phyloP scores from a whole-genome alignment of 2,329 filamentous ascomycete genomes.

The Helotiales sp. region DNA sequence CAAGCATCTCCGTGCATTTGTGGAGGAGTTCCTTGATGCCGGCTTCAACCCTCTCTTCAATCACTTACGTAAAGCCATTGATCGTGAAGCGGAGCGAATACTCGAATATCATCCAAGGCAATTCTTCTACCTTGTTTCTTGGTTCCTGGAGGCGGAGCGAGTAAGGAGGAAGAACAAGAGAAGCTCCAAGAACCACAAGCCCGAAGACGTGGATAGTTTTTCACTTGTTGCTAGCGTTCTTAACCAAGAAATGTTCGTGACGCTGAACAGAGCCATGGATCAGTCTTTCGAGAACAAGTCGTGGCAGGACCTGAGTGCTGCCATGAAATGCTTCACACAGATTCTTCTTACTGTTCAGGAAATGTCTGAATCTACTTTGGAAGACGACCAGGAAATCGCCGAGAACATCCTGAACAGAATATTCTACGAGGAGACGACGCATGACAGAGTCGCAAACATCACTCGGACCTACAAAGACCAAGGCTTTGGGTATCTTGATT shows the following conservation, averaged over 20 bases:
- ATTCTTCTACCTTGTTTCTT: constrained; percentile 88
- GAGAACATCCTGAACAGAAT: constrained; percentile 95
- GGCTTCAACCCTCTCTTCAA: constrained; percentile 91
- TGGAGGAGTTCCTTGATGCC: constrained; percentile 91
- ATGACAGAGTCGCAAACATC: constrained; percentile 81
- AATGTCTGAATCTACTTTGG: constrained; percentile 79
- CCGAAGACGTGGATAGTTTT: constrained; percentile 70
- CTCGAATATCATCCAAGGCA: constrained; percentile 76
- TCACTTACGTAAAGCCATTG: constrained; percentile 84
- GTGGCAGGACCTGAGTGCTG: constrained; percentile 83
- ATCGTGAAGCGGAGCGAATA: constrained; percentile 83
- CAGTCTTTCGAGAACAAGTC: constrained; percentile 77
- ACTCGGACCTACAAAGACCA: constrained; percentile 89
- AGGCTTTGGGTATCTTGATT: constrained; percentile 89
- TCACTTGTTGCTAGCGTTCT: constrained; percentile 85
- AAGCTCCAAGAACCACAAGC: constrained; percentile 43
- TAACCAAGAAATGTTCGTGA: constrained; percentile 93
- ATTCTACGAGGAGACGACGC: constrained; percentile 97
- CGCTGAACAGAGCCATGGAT: constrained; percentile 81
- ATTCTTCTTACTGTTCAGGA: constrained; percentile 90
- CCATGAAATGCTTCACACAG: constrained; percentile 93
- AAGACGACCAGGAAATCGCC: constrained; percentile 96
- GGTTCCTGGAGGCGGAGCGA: constrained; percentile 89
- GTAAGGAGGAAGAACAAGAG: constrained; percentile 63
- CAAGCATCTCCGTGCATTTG: constrained; percentile 76